Base-by-base conservation (phyloP, 495 filamentous ascomycete species). In the Penicillium canariense region DNA sequence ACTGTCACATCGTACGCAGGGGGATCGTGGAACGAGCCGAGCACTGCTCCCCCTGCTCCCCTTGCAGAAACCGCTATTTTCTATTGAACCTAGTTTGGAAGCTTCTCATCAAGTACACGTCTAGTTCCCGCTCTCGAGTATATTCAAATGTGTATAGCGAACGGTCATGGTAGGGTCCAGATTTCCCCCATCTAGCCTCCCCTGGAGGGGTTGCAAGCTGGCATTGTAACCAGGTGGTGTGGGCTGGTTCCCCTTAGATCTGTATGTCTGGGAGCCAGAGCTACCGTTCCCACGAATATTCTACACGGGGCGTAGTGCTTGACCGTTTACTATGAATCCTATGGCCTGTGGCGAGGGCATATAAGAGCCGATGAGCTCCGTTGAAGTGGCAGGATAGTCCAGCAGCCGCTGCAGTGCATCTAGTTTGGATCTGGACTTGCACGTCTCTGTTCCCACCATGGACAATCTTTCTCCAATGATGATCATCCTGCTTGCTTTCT, bases 401-500 rank as follows among this genome's bases (percentile, higher is more conserved):
- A 42, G 9, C 11, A 18, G n/a, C n/a, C n/a, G n/a, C n/a, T n/a
- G n/a, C n/a, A n/a, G n/a, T n/a, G n/a, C n/a, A n/a, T n/a, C n/a
- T n/a, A n/a, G n/a, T n/a, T n/a, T 7, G 36, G n/a, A n/a, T 11
- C 20, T 14, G 8, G 14, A 5, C 11, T n/a, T 42, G 0, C 0
- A 25, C 0, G 5, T 0, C 10, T 14, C 17, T 42, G 10, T n/a
- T 25, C 20, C n/a, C 38, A 55, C 1, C 17, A 62, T 65, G 62
- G 23, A 18, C 5, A 22, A 11, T 4, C 5, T 3, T 31, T 45
- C 10, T 35, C 12, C 31, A 8, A 14, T 28, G 39, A 18, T 38
- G 2, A 35, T 47, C 15, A 5, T 56, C 23, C 46, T 10, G 0
- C 34, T 50, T 17, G 4, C 26, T 27, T 26, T 54, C 10, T 6